Evolutionary conservation across 768 basidiomycete species (phyloP).

Genomic region (Arthromyces matolae): DNA sequence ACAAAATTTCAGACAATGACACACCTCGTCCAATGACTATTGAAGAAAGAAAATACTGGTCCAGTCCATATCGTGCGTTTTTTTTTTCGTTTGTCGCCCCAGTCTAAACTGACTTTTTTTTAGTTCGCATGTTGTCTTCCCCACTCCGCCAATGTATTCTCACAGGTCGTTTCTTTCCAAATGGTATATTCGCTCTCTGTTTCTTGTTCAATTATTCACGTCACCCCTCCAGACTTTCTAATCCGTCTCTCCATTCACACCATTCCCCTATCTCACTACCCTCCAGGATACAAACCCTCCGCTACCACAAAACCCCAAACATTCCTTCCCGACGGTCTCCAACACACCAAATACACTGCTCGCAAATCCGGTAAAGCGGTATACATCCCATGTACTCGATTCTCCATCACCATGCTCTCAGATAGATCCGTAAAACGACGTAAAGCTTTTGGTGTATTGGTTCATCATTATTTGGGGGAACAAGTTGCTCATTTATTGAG

Average conservation of each 20-base stretch:
- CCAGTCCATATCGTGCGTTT: conserved; percentile 70
- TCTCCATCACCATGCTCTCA: conserved; percentile 37
- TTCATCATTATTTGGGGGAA: conserved; percentile 43
- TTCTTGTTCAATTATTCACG: background rate
- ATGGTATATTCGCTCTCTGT: conserved; percentile 36
- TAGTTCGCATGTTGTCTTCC: conserved; percentile 70
- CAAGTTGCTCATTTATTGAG: conserved; percentile 69
- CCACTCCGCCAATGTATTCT: conserved; percentile 56
- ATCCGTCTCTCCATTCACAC: conserved; percentile 53
- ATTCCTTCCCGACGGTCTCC: conserved; percentile 54
- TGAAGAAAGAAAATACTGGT: conserved; percentile 64
- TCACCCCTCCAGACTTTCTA: conserved; percentile 51
- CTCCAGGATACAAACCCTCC: conserved; percentile 6
- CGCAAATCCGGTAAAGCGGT: conserved; percentile 41
- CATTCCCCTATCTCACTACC: conserved; percentile 25
- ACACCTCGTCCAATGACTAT: conserved; percentile 54
- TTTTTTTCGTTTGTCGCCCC: conserved; percentile 8
- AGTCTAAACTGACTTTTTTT: conserved; percentile 7
- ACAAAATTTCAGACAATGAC: conserved; percentile 25
- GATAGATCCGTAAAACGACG: conserved; percentile 34
- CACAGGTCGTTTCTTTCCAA: conserved; percentile 51
- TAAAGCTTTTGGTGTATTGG: conserved; percentile 23
- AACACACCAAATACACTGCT: conserved; percentile 57
- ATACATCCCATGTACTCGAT: conserved; percentile 63
- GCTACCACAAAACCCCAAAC: conserved; percentile 15